Base-by-base conservation (phyloP, 108 stramenopile species). In the Skeletonema marinoi region DNA sequence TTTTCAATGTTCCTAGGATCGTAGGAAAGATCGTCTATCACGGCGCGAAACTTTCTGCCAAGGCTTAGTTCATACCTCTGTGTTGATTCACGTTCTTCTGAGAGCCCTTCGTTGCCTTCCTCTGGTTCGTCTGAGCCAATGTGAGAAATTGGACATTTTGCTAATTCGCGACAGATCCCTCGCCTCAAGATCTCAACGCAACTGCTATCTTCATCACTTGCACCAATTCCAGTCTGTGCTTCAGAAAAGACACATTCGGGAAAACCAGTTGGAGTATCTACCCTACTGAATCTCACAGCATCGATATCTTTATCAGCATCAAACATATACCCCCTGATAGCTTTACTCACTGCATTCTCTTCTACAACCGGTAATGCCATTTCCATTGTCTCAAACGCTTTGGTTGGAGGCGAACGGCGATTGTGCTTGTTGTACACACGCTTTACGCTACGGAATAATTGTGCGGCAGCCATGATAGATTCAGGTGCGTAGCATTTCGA, bases 381-480 rank as follows among this genome's bases (percentile, higher is more conserved):
- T 9, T 78, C 83, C 8, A 96, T 81, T 12, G 70, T 33, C 32
- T 93, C 92, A 14, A 94, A 77, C 12, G 92, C 89, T 42, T 69
- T 78, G 60, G 81, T 92, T 14, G 95, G 95, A 14, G 88, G 82
- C 1, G 87, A 68, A 44, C 78, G 82, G 36, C 90, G 75, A 14
- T 87, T 86, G 25, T 56, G 54, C 6, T 82, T 68, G 30, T 83
- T 70, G 65, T 91, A 92, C 62, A 91, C 80, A 71, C 95, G 80
- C 31, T 81, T 65, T 3, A 96, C 79, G 71, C 93, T 92, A n/a
- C 92, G 82, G 70, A 93, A 96, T 30, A 96, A 81, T 65, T 80
- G 80, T 36, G 81, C 87, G 44, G 95, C 90, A 36, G 91, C 90
- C 21, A 68, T 60, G 0, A 84, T 71, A 59, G 78, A 88, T 85